These are phyloP conservation scores for Polyrhizophydium stewartii DNA, from an alignment of 371 early-diverging fungal species.

Conservation along the genomic window DNA sequence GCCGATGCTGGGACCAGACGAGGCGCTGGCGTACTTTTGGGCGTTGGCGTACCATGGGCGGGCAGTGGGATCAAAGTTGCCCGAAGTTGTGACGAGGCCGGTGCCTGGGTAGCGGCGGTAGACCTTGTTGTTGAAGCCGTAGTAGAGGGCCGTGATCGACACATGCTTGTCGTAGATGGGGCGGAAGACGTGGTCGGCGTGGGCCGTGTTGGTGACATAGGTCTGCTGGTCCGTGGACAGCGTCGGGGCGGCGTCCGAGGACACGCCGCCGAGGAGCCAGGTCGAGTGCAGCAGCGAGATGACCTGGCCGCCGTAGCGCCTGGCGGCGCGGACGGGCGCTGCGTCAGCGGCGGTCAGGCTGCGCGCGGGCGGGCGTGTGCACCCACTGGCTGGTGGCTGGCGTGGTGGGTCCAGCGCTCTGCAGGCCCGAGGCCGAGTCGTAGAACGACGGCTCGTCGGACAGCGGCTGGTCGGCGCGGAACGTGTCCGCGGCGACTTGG, in stretches of 20 bases:
- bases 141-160: slow-evolving; percentile 8
- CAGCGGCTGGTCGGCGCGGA: no score
- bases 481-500: no score
- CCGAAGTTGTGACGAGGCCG: slow-evolving; percentile 2
- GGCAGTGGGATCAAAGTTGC: slow-evolving; percentile 17
- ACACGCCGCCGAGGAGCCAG: slow-evolving; percentile 13
- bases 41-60: slow-evolving; percentile 23
- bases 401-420: no score
- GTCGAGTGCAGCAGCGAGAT: slow-evolving; percentile 20
- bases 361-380: no score
- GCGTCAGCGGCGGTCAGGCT: no score
- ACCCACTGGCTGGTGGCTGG: no score
- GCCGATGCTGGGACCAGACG: background rate
- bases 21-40: slow-evolving; percentile 1
- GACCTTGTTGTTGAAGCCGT: slow-evolving; percentile 10
- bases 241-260: slow-evolving; percentile 7
- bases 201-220: slow-evolving; percentile 10
- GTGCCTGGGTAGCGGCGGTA: slow-evolving; percentile 17
- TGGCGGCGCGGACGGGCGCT: no score
- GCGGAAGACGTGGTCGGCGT: slow-evolving; percentile 16
- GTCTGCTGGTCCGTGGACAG: slow-evolving; percentile 5
- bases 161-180: slow-evolving; percentile 10
- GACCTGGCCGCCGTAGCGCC: slow-evolving; percentile 2
- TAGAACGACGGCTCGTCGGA: no score
- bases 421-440: no score